Percentiles rank a stretch among this genome's conserved stretches.
These are phyloP conservation scores for Seiridium unicorne DNA, from an alignment of 2,329 filamentous ascomycete species.

Conservation along the genomic window DNA sequence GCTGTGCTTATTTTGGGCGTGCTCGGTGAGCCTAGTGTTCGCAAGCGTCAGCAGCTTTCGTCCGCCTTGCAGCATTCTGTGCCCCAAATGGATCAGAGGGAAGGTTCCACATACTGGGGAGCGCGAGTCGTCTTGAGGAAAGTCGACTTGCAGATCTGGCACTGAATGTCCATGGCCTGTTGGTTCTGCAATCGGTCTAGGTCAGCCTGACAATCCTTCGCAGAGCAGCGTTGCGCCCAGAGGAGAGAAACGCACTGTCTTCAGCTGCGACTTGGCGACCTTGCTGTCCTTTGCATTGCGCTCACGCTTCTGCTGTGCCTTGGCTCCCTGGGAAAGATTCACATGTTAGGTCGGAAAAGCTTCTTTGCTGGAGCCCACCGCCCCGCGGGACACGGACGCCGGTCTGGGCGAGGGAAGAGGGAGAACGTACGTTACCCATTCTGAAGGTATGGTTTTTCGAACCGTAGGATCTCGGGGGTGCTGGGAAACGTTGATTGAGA, in stretches of 20 bases:
- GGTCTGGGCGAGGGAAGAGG: neutral
- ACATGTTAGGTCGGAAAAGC: neutral
- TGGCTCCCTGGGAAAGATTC: conserved; percentile 50
- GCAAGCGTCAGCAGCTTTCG: neutral
- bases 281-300: conserved; percentile 64
- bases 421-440: conserved; percentile 24
- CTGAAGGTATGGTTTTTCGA: conserved; percentile 5
- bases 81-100: neutral
- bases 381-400: neutral
- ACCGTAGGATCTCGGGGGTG: neutral
- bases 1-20: conserved; percentile 75
- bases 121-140: conserved; percentile 77
- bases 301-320: conserved; percentile 70
- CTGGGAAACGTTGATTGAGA: neutral
- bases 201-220: neutral
- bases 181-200: conserved; percentile 54
- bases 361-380: neutral
- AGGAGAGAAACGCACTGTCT: conserved; percentile 52
- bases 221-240: too few species aligned
- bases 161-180: conserved; percentile 74
- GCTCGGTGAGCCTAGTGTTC: conserved; percentile 58
- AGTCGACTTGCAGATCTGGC: conserved; percentile 72
- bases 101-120: conserved; percentile 56
- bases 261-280: conserved; percentile 66
- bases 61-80: neutral